Conservation (phyloP, 768 basidiomycete genomes). For the Russula brevipes region DNA sequence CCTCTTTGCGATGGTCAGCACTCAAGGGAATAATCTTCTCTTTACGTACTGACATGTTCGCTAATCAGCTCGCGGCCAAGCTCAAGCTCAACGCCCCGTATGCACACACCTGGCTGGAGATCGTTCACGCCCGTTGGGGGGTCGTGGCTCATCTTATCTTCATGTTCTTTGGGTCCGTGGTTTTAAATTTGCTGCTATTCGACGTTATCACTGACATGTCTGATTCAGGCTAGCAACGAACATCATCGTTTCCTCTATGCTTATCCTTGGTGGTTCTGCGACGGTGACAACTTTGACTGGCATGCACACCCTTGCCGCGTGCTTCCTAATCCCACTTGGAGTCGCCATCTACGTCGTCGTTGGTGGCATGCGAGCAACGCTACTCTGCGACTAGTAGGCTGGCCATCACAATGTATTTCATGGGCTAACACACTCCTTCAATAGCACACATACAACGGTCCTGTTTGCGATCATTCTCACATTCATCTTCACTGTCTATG, state of each 20-base stretch:
- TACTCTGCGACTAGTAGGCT: constrained; percentile 81
- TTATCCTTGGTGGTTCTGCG: constrained; percentile 75
- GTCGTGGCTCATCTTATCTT: constrained; percentile 72
- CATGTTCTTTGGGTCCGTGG: constrained; percentile 74
- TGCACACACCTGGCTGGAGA: constrained; percentile 86
- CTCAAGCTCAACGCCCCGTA: constrained; percentile 88
- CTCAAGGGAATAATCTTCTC: too few species aligned
- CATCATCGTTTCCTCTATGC: constrained; percentile 85
- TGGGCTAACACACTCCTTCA: background rate
- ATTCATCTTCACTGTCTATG: constrained; percentile 76
- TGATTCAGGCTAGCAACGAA: constrained; percentile 73
- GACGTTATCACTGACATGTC: background rate
- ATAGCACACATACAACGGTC: constrained; percentile 79
- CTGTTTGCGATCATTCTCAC: constrained; percentile 82
- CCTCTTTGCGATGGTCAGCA: constrained; percentile 73
- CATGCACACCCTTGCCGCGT: constrained; percentile 85
- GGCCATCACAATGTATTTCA: background rate
- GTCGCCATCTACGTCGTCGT: constrained; percentile 86
- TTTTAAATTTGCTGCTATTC: background rate
- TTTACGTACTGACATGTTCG: background rate
- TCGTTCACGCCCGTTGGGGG: constrained; percentile 79
- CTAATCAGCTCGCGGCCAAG: constrained; percentile 71
- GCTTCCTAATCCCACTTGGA: constrained; percentile 84
- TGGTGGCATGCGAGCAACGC: constrained; percentile 81
- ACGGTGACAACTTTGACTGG: constrained; percentile 86